A percentile compares a stretch with the other conserved stretches of the same genome.
These are phyloP conservation scores for Annulohypoxylon truncatum DNA, from an alignment of 2,329 filamentous ascomycete species.

Conservation along the genomic window DNA sequence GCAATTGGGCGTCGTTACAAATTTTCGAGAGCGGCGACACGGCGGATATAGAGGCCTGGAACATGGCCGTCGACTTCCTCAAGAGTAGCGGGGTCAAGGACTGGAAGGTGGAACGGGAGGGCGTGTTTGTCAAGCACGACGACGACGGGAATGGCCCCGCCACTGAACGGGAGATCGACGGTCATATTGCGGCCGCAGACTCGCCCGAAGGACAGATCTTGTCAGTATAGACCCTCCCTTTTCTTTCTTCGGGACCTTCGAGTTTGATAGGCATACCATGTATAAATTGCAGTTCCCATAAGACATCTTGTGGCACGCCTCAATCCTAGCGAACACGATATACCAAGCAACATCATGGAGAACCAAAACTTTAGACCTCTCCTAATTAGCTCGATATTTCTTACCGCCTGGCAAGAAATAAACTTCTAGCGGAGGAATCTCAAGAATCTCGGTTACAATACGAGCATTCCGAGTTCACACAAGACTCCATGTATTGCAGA, in stretches of 20 bases:
- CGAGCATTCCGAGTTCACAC: no score
- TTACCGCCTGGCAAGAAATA: background rate
- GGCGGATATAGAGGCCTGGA: conserved; percentile 59
- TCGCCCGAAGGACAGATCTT: conserved; percentile 14
- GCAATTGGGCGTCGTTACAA: conserved; percentile 57
- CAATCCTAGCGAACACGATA: background rate
- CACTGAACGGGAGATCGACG: conserved; percentile 32
- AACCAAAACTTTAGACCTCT: background rate
- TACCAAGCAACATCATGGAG: background rate
- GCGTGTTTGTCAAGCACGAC: conserved; percentile 56
- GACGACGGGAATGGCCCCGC: conserved; percentile 31
- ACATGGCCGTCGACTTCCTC: conserved; percentile 54
- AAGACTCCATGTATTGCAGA: no score
- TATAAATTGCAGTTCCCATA: background rate
- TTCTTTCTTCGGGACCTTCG: background rate
- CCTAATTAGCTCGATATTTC: background rate
- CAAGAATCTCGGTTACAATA: background rate
- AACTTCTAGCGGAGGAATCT: background rate
- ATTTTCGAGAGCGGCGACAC: conserved; percentile 64
- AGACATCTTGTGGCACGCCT: background rate
- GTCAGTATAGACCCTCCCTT: conserved; percentile 30
- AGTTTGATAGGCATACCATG: background rate
- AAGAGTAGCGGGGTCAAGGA: conserved; percentile 50
- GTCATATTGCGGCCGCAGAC: conserved; percentile 19
- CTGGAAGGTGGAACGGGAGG: conserved; percentile 59